Evolutionary conservation across 352 stramenopile genomes (phyloP), one percentile per base, ranked within the genome.

Genomic region (Globisporangium paddicum): DNA sequence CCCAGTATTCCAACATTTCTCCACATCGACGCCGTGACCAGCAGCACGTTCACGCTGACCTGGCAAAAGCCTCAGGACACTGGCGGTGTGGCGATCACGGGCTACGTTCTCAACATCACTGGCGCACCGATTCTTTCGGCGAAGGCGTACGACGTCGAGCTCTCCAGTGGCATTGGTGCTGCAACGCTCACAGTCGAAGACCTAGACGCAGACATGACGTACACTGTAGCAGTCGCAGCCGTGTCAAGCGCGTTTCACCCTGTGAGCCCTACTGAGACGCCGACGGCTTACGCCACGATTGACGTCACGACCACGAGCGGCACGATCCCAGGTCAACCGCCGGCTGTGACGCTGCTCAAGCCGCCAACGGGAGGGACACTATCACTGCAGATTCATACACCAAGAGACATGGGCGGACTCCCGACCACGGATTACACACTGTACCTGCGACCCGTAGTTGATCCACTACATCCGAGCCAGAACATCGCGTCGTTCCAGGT

Each of bases 21-120:
- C 4, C 53, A 23, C 0, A 13, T 40, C 0, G 34, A 46, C 0
- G 18, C 18, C 3, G 41, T 67, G 2, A 64, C 52, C 0, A 72
- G 68, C 25, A 73, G 50, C 26, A 61, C 34, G 2, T 26, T 79
- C 11, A 44, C 21, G 10, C 28, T 89, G 1, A 25, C n/a, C n/a
- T 89, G 79, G 79, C 11, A 63, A 23, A 1, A 45, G 2, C 72
- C 79, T 23, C 60, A 52, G 7, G 75, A 86, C 49, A 51, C 55
- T 34, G 79, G 79, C 2, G 79, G 79, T 11, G 69, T 40, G 50
- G n/a, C 10, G 1, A 32, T 86, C 25, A 56, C 50, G 0, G 67
- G 71, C 19, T 71, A 69, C 34, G 19, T 63, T 5, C 2, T 77
- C 8, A 58, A 10, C 25, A 51, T 67, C 62, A 34, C 57, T 28